Evolutionary conservation across 192 early-diverging fungal genomes (phyloP).

Genomic region (Dissophora ornata): DNA sequence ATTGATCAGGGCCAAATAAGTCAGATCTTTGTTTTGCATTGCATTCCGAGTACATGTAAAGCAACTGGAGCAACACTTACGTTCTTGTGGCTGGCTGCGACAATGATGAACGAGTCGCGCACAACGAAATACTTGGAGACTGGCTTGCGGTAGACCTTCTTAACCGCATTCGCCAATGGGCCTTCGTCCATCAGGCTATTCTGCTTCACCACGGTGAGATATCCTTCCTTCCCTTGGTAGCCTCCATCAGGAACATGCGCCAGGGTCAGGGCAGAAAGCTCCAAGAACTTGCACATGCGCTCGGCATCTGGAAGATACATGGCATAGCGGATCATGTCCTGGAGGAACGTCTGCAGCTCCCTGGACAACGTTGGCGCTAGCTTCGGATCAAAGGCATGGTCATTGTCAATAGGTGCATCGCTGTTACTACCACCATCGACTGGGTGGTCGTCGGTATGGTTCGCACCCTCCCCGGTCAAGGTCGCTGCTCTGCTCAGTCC

Average conservation of each 20-base stretch:
- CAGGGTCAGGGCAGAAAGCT: conserved; percentile 59
- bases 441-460: background rate
- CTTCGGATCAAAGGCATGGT: conserved; percentile 41
- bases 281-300: conserved; percentile 62
- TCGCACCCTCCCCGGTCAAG: background rate
- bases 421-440: background rate
- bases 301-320: conserved; percentile 56
- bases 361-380: conserved; percentile 31
- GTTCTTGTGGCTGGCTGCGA: conserved; percentile 56
- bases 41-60: no score
- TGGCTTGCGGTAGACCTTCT: conserved; percentile 54
- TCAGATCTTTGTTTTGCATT: no score
- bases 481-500: background rate
- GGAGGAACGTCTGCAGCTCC: conserved; percentile 50
- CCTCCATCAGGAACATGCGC: conserved; percentile 50
- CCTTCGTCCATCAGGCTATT: conserved; percentile 63
- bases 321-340: conserved; percentile 51
- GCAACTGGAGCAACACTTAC: conserved; percentile 26
- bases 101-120: conserved; percentile 68
- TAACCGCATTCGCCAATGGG: conserved; percentile 55
- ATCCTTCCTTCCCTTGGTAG: conserved; percentile 78
- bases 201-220: conserved; percentile 56
- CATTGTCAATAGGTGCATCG: background rate
- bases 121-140: conserved; percentile 76
- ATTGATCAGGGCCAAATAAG: no score